Base-by-base conservation (phyloP, 306 rosid species). In the Castanea crenata region DNA sequence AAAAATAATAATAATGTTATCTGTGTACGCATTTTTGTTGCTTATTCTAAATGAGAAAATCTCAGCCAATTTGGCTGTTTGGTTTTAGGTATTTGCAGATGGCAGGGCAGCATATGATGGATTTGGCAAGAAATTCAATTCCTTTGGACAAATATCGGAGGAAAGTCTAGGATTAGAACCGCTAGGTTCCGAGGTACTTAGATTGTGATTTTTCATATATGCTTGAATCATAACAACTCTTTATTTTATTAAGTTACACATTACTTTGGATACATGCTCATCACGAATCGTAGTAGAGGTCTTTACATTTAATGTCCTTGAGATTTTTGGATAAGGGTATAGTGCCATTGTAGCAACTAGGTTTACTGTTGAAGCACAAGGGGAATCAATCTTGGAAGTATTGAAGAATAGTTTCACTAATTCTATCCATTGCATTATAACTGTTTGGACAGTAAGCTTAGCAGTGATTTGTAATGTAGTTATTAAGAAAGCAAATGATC, bases 91-190 rank as follows among this genome's bases (percentile, higher is more conserved):
- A 51, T 87, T 80, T 87, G 87, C 90, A 81, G 91, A 92, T 69
- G 87, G 80, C 31, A 82, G 51, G 71, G 88, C 75, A 65, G 79
- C 82, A 59, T 81, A 59, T 38, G 18, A 78, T 69, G 83, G 75
- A 76, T 78, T 75, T 59, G 38, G 79, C 65, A 71, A 41, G 55
- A 78, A 77, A 55, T 71, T 76, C 5, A 83, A 78, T 64, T 79
- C 74, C 41, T 20, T 55, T 74, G 74, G 81, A 76, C 80, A 85
- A 81, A 69, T 79, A 84, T 83, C 88, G 6, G 88, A 83, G 89
- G 74, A 88, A 81, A 84, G 87, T 84, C 78, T 89, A 75, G 81
- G 90, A 67, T 89, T 94, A 84, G 88, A 86, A 80, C 94, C 94
- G 54, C 91, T 92, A 63, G 83, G 91, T 81, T 90, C 90, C 15